These are phyloP conservation scores for Hypoxylon subgilvum DNA, from an alignment of 495 filamentous ascomycete genomes.

Conservation along the genomic window DNA sequence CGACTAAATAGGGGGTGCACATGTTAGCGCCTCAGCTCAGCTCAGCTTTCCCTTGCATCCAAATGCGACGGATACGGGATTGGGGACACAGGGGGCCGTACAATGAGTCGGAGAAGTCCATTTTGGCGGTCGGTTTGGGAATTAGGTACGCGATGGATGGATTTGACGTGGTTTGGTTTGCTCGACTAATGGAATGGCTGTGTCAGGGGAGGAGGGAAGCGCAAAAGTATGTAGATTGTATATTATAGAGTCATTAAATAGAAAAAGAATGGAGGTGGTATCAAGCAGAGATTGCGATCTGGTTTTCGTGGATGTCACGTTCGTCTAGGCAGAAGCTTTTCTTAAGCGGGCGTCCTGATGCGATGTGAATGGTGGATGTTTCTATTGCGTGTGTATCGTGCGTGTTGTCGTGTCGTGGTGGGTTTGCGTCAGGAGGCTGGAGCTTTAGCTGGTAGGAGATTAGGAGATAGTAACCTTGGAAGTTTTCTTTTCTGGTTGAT, in stretches of 20 bases:
- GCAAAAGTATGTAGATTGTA: background rate
- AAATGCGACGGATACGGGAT: background rate
- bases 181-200: background rate
- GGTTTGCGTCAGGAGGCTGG: constrained; percentile 20
- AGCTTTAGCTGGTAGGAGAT: constrained; percentile 15
- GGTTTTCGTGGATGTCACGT: background rate
- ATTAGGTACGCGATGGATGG: constrained; percentile 5
- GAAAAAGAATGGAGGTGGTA: background rate
- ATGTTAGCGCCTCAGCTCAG: constrained; percentile 27
- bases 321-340: constrained; percentile 26
- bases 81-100: constrained; percentile 16
- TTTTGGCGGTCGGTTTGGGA: constrained; percentile 28
- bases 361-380: background rate
- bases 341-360: background rate
- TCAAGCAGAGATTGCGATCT: background rate
- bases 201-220: constrained; percentile 2
- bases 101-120: constrained; percentile 58
- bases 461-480: no score
- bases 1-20: constrained; percentile 62
- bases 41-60: background rate
- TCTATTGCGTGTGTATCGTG: constrained; percentile 14
- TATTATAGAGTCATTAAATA: background rate
- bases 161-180: background rate
- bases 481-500: no score
- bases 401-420: constrained; percentile 2